Evolutionary conservation across 768 basidiomycete genomes (phyloP), one percentile per base, ranked within the genome.

Genomic region (Amanita subjunquillea): DNA sequence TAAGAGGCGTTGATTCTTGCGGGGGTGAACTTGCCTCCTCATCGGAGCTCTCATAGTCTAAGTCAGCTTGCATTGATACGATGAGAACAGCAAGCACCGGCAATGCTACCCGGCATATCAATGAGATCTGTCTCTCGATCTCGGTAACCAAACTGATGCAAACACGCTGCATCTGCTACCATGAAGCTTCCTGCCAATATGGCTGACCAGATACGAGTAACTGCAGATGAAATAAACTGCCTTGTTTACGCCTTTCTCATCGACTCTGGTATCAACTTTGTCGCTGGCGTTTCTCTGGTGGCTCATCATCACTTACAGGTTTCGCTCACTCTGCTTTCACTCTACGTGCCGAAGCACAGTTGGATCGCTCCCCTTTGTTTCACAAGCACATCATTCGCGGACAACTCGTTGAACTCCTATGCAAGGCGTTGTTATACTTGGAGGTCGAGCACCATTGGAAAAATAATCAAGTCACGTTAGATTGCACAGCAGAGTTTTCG

Each of bases 391-490:
- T 92, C 48, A 84, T 82, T 23, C 80, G 88, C 17, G 90, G 90
- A 9, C 87, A 91, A 62, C 76, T 92, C 23, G 72, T 90, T 38
- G 87, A 91, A 53, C 79, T 91, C 22, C 77, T 92, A 32, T 76
- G 78, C 62, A 91, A 89, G 67, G 81, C 90, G 3, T 69, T 92
- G 15, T 76, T 91, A 8, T 92, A 89, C 58, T 72, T 76, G 17
- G 90, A 92, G 68, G 86, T 87, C 49, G 90, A 92, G 70, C 76
- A 83, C 6, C 90, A 91, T 60, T 91, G 86, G 83, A 78, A 79
- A 55, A 75, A 74, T 7, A 80, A 80, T 61, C 69, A 72, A 34
- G 67, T 85, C 54, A 75, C 79, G 6, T 72, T 69, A 42, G 80
- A 77, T 58, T 92, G 90, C 75, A 82, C 79, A 61, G 71, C 75